These are phyloP conservation scores for Coffea humblotiana DNA, from an alignment of 305 asterid species.

Conservation along the genomic window DNA sequence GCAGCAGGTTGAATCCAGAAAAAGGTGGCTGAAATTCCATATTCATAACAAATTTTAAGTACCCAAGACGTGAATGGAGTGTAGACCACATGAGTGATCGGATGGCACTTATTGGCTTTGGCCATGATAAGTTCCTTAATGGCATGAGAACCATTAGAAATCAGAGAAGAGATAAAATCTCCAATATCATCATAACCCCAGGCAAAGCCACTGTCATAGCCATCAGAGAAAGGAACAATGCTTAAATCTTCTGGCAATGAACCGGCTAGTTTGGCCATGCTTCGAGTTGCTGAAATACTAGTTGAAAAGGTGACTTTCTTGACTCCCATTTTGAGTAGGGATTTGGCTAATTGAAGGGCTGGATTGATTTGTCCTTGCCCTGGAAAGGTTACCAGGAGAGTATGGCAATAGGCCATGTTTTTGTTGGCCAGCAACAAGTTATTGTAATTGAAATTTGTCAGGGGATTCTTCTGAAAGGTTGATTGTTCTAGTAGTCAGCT, in stretches of 20 bases:
- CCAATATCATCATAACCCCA: not conserved
- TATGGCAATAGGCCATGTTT: constrained; percentile 28
- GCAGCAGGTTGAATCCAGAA: constrained; percentile 58
- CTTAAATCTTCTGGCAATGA: constrained; percentile 28
- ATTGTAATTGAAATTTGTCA: no score
- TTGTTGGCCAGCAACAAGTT: constrained; percentile 9
- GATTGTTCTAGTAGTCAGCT: no score
- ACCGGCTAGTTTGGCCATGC: constrained; percentile 22
- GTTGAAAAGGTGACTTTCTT: constrained; percentile 52
- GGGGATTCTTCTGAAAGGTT: no score
- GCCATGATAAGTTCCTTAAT: constrained; percentile 10
- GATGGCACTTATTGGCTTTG: constrained; percentile 23
- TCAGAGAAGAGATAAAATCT: constrained; percentile 18
- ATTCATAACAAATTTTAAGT: constrained; percentile 26
- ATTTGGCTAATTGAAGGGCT: constrained; percentile 51
- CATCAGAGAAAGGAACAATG: constrained; percentile 35
- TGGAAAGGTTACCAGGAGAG: constrained; percentile 51
- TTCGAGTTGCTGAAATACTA: constrained; percentile 29
- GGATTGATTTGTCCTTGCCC: constrained; percentile 77
- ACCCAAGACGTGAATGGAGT: constrained; percentile 48
- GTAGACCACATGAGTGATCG: constrained; percentile 33
- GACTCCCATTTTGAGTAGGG: constrained; percentile 38
- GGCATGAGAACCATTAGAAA: constrained; percentile 22
- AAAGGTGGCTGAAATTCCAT: constrained; percentile 39
- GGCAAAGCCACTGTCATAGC: constrained; percentile 36